phyloP scores from a whole-genome alignment of 1,284 basidiomycete genomes.

The Sporisorium graminicola region DNA sequence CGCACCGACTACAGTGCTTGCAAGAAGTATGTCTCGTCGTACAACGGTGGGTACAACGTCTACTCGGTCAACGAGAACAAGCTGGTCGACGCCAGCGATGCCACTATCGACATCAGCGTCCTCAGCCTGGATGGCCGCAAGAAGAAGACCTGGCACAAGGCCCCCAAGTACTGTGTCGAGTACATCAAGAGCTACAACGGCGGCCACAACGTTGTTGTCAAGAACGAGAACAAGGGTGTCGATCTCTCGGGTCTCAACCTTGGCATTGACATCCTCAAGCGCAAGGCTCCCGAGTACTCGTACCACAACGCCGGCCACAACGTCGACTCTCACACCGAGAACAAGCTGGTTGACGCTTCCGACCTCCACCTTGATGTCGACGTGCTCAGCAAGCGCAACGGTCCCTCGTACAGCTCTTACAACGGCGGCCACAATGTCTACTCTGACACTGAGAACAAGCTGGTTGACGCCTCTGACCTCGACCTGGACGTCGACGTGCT shows the following conservation, averaged over 20 bases:
- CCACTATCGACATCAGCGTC: slow-evolving; percentile 42
- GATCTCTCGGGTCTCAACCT: slow-evolving; percentile 38
- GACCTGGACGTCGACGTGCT: slow-evolving; percentile 16
- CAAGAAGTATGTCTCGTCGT: slow-evolving; percentile 50
- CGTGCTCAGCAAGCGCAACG: slow-evolving; percentile 31
- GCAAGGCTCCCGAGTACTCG: slow-evolving; percentile 34
- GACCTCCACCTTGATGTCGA: slow-evolving; percentile 24
- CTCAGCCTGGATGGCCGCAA: slow-evolving; percentile 36
- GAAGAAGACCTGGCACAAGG: slow-evolving; percentile 32
- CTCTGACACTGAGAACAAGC: slow-evolving; percentile 35
- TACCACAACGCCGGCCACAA: slow-evolving; percentile 51
- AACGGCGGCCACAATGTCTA: slow-evolving; percentile 33
- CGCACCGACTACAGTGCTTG: slow-evolving; percentile 40
- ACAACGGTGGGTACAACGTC: slow-evolving; percentile 56
- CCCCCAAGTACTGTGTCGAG: slow-evolving; percentile 36
- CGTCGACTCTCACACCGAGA: slow-evolving; percentile 32
- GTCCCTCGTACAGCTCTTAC: slow-evolving; percentile 3
- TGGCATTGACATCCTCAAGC: slow-evolving; percentile 32
- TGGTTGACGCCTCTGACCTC: slow-evolving; percentile 27
- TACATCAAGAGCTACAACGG: slow-evolving; percentile 56
- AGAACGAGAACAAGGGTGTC: slow-evolving; percentile 54
- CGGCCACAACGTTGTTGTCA: slow-evolving; percentile 46
- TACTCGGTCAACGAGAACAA: slow-evolving; percentile 55
- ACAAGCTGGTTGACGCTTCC: slow-evolving; percentile 37
- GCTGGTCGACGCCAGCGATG: slow-evolving; percentile 44